These are phyloP conservation scores for Puya raimondii DNA, from an alignment of 176 grass and related monocot genomes.

Conservation along the genomic window DNA sequence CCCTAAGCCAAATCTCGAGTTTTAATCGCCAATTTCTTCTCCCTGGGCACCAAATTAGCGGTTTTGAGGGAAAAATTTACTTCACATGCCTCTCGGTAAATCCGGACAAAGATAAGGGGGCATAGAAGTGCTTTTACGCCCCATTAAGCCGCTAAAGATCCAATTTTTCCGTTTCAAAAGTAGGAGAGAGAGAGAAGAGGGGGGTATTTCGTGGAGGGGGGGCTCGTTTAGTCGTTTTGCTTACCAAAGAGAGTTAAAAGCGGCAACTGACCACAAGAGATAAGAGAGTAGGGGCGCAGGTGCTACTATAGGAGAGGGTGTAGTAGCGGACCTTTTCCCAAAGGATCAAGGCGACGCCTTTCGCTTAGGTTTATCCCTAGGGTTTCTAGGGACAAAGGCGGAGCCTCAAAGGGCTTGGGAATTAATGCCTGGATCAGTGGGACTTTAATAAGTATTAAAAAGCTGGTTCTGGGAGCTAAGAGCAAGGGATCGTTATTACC, in stretches of 20 bases:
- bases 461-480: not conserved
- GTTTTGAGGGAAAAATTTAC: not conserved
- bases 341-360: not conserved
- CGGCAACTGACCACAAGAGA: not conserved
- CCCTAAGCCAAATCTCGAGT: not conserved
- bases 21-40: not conserved
- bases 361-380: not conserved
- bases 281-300: not conserved
- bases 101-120: not conserved
- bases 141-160: not conserved
- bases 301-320: not conserved
- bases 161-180: not conserved
- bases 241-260: constrained; percentile 3
- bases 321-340: not conserved
- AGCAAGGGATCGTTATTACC: not conserved
- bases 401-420: constrained; percentile 2
- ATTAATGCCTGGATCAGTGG: constrained; percentile 8
- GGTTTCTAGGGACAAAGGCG: not conserved
- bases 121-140: not conserved
- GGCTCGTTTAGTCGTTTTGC: not conserved
- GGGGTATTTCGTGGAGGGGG: not conserved
- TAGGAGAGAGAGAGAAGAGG: not conserved
- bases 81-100: not conserved
- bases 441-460: constrained; percentile 7
- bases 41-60: constrained; percentile 7